Evolutionary conservation across 2,329 filamentous ascomycete species (phyloP), one percentile per base, ranked within the genome.

Genomic region (Chaetomiaceae sp.): DNA sequence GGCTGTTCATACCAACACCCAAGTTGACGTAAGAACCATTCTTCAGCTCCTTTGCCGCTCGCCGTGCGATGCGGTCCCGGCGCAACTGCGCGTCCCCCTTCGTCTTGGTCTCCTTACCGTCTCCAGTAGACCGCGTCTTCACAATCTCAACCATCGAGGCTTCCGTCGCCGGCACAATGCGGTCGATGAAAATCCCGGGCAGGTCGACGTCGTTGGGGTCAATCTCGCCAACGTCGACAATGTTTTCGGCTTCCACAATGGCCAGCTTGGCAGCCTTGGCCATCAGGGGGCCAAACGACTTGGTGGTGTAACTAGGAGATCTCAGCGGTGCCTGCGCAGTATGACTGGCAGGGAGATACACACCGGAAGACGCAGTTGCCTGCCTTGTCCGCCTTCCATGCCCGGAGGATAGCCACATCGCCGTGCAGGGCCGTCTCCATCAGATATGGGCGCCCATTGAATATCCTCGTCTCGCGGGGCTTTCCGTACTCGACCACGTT

Each of bases 161-260:
- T 1, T 75, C 76, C 0, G 83, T 88, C 0, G 84, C 80, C 15
- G 83, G 84, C 1, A 94, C 83, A 44, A 94, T 85, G 38, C 87
- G 78, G 62, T 91, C 84, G 59, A 94, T 83, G 62, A 82, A 93
- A 56, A 94, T 89, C 9, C 88, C 87, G 0, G 86, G 86, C 3
- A 94, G 72, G 59, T 93, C 82, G 5, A 94, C 81, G 35, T 82
- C 78, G 50, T 86, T 82, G 3, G 88, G 81, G 43, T 83, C 75
- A 32, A 94, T 83, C 2, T 79, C 77, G 19, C 88, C 88, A 1
- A 81, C 65, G 2, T 84, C 79, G 42, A 94, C 88, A 49, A 94
- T 88, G 52, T 91, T 76, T 60, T 94, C 88, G 1, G 88, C 88
- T 62, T 94, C 88, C 30, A 93, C 86, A 33, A 94, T 90, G 20